Conservation (phyloP, 306 rosid species). For the Cercis canadensis region DNA sequence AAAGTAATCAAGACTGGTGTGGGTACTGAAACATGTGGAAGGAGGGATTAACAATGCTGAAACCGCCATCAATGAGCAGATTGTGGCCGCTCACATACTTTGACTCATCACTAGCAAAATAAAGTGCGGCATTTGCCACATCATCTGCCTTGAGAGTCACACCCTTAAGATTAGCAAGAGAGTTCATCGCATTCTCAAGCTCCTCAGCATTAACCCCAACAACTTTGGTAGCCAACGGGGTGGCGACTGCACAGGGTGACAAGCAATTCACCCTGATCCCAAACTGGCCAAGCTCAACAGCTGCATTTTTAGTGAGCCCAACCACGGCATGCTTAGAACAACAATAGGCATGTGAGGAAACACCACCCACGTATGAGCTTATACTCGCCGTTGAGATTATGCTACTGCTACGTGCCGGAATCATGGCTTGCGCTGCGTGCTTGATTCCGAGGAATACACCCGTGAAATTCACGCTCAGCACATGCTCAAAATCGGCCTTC, state of each 20-base stretch:
- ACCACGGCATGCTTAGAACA: constrained; percentile 76
- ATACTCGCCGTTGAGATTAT: constrained; percentile 69
- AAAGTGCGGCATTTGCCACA: constrained; percentile 83
- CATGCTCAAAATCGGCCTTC: constrained; percentile 73
- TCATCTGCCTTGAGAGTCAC: constrained; percentile 68
- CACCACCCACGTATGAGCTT: constrained; percentile 66
- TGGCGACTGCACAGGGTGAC: constrained; percentile 69
- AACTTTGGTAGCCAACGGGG: constrained; percentile 61
- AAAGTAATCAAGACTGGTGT: constrained; percentile 23
- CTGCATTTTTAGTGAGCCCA: constrained; percentile 75
- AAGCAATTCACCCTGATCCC: constrained; percentile 83
- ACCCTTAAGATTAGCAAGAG: constrained; percentile 61
- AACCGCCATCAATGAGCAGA: constrained; percentile 75
- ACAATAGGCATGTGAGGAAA: constrained; percentile 69
- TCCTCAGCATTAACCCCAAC: constrained; percentile 45
- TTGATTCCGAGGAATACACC: constrained; percentile 83
- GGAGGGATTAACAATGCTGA: constrained; percentile 63
- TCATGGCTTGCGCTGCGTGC: constrained; percentile 78
- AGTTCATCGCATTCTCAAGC: constrained; percentile 51
- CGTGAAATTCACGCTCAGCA: constrained; percentile 56
- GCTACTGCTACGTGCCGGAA: constrained; percentile 50
- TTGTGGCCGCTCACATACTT: constrained; percentile 85
- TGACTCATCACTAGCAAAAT: constrained; percentile 73
- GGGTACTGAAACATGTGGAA: constrained; percentile 59
- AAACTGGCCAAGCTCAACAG: constrained; percentile 76